These are phyloP conservation scores for Eruca vesicaria DNA, from an alignment of 441 rosid genomes.

Conservation along the genomic window DNA sequence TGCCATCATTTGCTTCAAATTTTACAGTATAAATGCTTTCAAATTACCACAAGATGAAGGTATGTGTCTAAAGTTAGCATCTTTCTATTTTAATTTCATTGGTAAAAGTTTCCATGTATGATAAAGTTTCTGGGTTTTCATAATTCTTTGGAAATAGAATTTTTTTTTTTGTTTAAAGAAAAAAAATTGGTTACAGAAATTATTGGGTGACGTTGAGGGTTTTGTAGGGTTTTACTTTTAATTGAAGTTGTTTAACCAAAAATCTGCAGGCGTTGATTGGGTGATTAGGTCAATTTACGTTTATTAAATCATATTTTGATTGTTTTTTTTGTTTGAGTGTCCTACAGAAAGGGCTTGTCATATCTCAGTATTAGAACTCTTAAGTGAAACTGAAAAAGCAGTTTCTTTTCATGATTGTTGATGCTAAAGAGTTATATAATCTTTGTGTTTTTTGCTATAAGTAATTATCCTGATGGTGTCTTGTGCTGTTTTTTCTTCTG, in stretches of 20 bases:
- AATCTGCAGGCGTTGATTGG: slow-evolving; percentile 3
- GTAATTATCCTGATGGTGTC: background rate
- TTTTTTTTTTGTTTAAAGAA: background rate
- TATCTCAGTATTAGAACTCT: background rate
- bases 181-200: background rate
- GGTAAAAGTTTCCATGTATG: background rate
- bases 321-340: background rate
- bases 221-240: background rate
- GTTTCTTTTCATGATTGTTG: background rate
- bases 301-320: background rate
- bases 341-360: background rate
- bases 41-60: slow-evolving; percentile 69
- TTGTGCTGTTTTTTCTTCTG: slow-evolving; percentile 16
- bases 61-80: slow-evolving; percentile 21
- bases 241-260: background rate
- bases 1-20: slow-evolving; percentile 44
- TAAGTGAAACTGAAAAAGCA: no score
- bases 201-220: background rate
- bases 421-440: background rate
- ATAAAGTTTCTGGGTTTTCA: slow-evolving; percentile 6
- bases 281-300: background rate
- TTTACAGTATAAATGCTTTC: slow-evolving; percentile 37
- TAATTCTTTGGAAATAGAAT: background rate
- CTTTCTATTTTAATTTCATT: background rate
- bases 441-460: slow-evolving; percentile 16